These are phyloP conservation scores for Phaeoacremonium minimum DNA, from an alignment of 2,329 filamentous ascomycete genomes.

Conservation along the genomic window DNA sequence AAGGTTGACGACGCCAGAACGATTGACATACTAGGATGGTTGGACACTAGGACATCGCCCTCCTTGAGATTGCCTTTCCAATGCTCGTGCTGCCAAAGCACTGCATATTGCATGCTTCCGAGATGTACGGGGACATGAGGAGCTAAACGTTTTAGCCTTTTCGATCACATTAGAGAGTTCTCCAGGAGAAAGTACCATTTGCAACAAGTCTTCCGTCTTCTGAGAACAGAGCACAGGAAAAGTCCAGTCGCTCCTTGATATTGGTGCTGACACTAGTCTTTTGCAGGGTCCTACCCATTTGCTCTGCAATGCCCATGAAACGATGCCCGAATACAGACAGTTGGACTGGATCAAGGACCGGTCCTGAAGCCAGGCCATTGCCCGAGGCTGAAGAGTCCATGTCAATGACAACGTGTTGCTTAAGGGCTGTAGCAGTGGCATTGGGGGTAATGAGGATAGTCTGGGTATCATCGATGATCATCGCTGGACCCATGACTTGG, in stretches of 20 bases:
- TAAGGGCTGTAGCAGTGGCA: slow-evolving; percentile 54
- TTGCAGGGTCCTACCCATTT: slow-evolving; percentile 66
- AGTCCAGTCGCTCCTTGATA: slow-evolving; percentile 68
- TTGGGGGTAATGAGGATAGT: slow-evolving; percentile 63
- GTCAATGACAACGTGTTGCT: slow-evolving; percentile 65
- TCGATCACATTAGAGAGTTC: no score
- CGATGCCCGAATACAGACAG: slow-evolving; percentile 66
- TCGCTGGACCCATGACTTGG: slow-evolving; percentile 55
- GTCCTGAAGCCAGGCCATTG: neutral
- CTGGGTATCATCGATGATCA: slow-evolving; percentile 59
- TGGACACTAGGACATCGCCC: slow-evolving; percentile 26
- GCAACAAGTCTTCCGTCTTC: slow-evolving; percentile 63
- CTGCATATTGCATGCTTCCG: slow-evolving; percentile 33
- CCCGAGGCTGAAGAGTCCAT: slow-evolving; percentile 43
- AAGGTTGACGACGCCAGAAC: neutral
- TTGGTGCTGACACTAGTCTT: slow-evolving; percentile 69
- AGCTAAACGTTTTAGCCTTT: slow-evolving; percentile 44
- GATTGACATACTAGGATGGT: neutral
- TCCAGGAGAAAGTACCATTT: no score
- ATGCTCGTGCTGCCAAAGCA: slow-evolving; percentile 27
- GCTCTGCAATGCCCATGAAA: slow-evolving; percentile 71
- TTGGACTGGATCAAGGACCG: slow-evolving; percentile 55
- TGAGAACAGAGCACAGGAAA: slow-evolving; percentile 68
- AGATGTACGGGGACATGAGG: slow-evolving; percentile 35
- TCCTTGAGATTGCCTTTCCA: slow-evolving; percentile 22